These are phyloP conservation scores for Chlorociboria aeruginascens DNA, from an alignment of 495 filamentous ascomycete species.

Conservation along the genomic window DNA sequence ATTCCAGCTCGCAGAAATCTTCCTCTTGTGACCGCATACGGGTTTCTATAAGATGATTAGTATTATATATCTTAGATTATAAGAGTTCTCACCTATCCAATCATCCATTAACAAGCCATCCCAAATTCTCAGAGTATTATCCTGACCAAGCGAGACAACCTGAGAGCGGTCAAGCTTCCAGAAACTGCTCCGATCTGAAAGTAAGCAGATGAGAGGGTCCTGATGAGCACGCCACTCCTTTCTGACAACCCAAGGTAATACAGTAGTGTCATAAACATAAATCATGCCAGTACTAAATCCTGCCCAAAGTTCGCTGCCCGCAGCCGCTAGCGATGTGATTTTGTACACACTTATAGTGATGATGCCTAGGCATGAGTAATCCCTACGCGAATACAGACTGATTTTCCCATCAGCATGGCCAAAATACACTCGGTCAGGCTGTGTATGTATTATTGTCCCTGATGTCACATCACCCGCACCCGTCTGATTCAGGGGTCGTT, in stretches of 20 bases:
- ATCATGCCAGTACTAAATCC: conserved; percentile 94
- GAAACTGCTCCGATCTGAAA: conserved; percentile 69
- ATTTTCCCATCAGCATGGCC: conserved; percentile 92
- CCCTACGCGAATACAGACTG: conserved; percentile 68
- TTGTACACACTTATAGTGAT: conserved; percentile 88
- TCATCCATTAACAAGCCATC: conserved; percentile 90
- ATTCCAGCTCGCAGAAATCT: conserved; percentile 73
- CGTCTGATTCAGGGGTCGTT: conserved; percentile 52
- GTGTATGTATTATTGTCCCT: conserved; percentile 57
- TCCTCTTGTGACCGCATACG: conserved; percentile 76
- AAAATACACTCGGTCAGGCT: conserved; percentile 75
- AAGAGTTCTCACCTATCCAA: conserved; percentile 54
- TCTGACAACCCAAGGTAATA: conserved; percentile 74
- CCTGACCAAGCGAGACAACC: conserved; percentile 79
- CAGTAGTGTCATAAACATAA: conserved; percentile 76
- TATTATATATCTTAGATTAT: not conserved
- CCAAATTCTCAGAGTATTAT: conserved; percentile 79
- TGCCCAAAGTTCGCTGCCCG: conserved; percentile 82
- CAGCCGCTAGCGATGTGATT: conserved; percentile 76
- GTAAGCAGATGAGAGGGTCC: conserved; percentile 62
- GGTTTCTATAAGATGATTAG: conserved; percentile 40
- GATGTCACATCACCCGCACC: conserved; percentile 78
- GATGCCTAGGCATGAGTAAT: conserved; percentile 62
- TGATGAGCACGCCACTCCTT: conserved; percentile 94
- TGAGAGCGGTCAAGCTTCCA: conserved; percentile 80